Percentiles rank a stretch among this genome's conserved stretches.
These are phyloP conservation scores for Flaveria linearis DNA, from an alignment of 129 eudicot genomes.

Conservation along the genomic window DNA sequence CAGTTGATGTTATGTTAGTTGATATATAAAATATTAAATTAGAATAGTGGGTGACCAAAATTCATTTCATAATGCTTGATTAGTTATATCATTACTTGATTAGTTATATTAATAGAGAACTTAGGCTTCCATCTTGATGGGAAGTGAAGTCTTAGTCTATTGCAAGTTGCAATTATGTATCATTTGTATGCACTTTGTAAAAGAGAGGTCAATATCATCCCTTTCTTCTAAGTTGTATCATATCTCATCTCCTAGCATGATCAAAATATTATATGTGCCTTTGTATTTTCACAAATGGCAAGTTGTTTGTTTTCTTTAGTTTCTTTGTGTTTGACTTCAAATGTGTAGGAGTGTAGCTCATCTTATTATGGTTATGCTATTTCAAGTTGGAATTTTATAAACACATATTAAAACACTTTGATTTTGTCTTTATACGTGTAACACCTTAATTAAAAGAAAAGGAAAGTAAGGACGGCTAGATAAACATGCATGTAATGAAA, in stretches of 20 bases:
- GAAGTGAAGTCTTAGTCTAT: slow-evolving; percentile 29
- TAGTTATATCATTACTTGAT: slow-evolving; percentile 23
- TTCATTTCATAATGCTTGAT: slow-evolving; percentile 25
- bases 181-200: background rate
- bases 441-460: background rate
- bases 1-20: slow-evolving; percentile 23
- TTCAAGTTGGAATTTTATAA: slow-evolving; percentile 22
- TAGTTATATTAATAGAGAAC: slow-evolving; percentile 30
- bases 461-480: background rate
- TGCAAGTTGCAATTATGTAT: slow-evolving; percentile 31
- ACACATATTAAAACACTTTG: background rate
- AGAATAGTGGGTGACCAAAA: slow-evolving; percentile 32
- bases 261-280: slow-evolving; percentile 17
- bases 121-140: slow-evolving; percentile 32
- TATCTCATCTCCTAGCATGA: slow-evolving; percentile 14
- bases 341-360: slow-evolving; percentile 16
- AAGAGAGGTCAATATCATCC: slow-evolving; percentile 28
- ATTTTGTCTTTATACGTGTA: background rate
- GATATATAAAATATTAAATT: background rate
- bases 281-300: slow-evolving; percentile 15
- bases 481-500: background rate
- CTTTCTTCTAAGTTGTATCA: slow-evolving; percentile 15
- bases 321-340: slow-evolving; percentile 22
- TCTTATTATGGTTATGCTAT: slow-evolving; percentile 3
- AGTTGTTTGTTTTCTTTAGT: slow-evolving; percentile 25